These are phyloP conservation scores for Jaltomata sinuosa DNA, from an alignment of 257 asterid species.

Conservation along the genomic window DNA sequence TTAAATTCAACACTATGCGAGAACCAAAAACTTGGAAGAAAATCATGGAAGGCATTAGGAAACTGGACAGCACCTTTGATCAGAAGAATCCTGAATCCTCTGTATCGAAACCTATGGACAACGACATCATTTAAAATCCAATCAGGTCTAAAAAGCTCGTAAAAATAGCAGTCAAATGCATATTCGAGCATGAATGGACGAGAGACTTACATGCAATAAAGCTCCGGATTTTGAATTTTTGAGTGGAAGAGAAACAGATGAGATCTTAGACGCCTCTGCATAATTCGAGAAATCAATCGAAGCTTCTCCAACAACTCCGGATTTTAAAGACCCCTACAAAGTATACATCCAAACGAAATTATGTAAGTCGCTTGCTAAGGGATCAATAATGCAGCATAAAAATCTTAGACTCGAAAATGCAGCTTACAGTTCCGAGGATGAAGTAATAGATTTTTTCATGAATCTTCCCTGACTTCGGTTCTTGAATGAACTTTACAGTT, in stretches of 20 bases:
- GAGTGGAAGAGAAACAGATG: conserved; percentile 73
- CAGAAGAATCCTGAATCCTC: conserved; percentile 53
- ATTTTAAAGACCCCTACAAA: conserved; percentile 48
- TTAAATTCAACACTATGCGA: neutral
- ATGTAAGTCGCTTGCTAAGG: neutral
- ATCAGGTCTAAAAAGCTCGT: neutral
- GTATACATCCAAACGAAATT: neutral
- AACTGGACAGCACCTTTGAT: conserved; percentile 47
- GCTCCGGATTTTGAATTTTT: conserved; percentile 68
- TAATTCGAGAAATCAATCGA: conserved; percentile 72
- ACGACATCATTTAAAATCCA: neutral
- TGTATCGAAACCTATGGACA: conserved; percentile 67
- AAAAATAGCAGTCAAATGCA: neutral
- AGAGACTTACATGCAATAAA: conserved; percentile 50
- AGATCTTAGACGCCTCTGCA: conserved; percentile 62
- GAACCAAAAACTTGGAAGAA: neutral
- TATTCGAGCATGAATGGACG: neutral
- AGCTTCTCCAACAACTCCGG: conserved; percentile 77
- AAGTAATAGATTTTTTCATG: conserved; percentile 78
- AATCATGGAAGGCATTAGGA: neutral
- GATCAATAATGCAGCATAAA: neutral
- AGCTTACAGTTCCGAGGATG: conserved; percentile 71
- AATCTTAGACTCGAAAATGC: neutral
- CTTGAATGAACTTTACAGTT: conserved; percentile 71
- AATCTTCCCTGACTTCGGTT: conserved; percentile 78